Evolutionary conservation across 2,329 filamentous ascomycete species (phyloP).

Genomic region (Alternaria sp.): DNA sequence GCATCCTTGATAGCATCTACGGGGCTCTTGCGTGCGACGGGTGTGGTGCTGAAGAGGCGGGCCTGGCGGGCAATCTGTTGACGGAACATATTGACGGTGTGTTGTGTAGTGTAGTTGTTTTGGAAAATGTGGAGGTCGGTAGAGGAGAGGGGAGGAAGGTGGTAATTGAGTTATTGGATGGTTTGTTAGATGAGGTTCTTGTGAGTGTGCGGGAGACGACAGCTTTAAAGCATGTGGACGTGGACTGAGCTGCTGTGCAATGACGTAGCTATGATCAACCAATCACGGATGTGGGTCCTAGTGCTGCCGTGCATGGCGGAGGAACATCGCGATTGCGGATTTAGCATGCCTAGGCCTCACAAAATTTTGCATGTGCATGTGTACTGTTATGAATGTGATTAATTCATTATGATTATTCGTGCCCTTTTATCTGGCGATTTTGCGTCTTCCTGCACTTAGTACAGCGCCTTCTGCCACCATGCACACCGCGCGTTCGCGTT

Average conservation of each 20-base stretch:
- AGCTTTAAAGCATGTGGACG: constrained; percentile 27
- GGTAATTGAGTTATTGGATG: constrained; percentile 13
- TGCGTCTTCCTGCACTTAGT: constrained; percentile 26
- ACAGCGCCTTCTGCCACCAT: constrained; percentile 64
- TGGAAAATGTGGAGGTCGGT: constrained; percentile 5
- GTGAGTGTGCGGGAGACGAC: constrained; percentile 17
- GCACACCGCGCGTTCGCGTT: constrained; percentile 60
- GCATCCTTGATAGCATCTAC: constrained; percentile 67
- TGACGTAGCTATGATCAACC: constrained; percentile 37
- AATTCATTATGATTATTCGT: constrained; percentile 7
- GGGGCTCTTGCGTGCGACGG: constrained; percentile 59
- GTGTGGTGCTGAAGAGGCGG: constrained; percentile 65
- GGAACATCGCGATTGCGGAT: constrained; percentile 13
- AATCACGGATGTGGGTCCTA: constrained; percentile 14
- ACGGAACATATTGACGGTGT: constrained; percentile 56
- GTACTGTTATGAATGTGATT: background rate
- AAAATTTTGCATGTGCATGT: constrained; percentile 5
- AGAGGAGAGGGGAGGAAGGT: background rate
- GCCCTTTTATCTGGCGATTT: background rate
- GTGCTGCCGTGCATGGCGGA: constrained; percentile 2
- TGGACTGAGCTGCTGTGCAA: constrained; percentile 16
- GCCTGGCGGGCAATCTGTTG: constrained; percentile 55
- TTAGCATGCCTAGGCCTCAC: constrained; percentile 4
- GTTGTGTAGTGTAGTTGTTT: constrained; percentile 10
- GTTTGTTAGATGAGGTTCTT: constrained; percentile 15